These are phyloP conservation scores for Pseudogymnoascus sp. DNA, from an alignment of 2,329 filamentous ascomycete species.

Conservation along the genomic window DNA sequence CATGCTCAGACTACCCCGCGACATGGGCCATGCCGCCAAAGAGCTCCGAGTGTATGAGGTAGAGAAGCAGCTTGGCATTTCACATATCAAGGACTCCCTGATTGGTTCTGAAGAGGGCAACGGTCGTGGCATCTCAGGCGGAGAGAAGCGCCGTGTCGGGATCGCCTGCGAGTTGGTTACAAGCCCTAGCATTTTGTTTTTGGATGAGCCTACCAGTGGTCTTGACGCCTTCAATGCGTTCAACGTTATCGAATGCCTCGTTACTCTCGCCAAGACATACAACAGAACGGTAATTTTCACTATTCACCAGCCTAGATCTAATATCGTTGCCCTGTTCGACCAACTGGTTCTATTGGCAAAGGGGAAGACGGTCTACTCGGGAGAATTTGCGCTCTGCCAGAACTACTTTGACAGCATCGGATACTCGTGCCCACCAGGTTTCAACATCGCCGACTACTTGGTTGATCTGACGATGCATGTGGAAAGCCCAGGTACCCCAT, in stretches of 20 bases:
- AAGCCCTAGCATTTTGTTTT: conserved; percentile 90
- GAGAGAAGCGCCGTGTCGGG: conserved; percentile 90
- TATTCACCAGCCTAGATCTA: conserved; percentile 95
- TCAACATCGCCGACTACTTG: conserved; percentile 97
- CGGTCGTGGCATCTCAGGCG: conserved; percentile 90
- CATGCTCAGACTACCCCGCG: conserved; percentile 78
- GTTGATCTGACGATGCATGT: conserved; percentile 98
- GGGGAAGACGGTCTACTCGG: conserved; percentile 87
- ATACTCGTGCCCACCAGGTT: conserved; percentile 88
- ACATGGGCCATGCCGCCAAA: conserved; percentile 84
- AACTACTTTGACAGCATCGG: conserved; percentile 87
- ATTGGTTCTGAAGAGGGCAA: conserved; percentile 95
- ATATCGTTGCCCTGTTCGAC: conserved; percentile 96
- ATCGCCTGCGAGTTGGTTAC: conserved; percentile 98
- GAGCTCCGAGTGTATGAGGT: conserved; percentile 88
- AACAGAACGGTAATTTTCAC: conserved; percentile 97
- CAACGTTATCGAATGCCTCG: conserved; percentile 93
- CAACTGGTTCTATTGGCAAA: conserved; percentile 84
- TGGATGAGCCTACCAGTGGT: conserved; percentile 95
- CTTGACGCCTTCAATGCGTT: conserved; percentile 96
- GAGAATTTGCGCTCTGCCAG: conserved; percentile 81
- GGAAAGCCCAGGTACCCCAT: conserved; percentile 47
- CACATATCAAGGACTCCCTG: conserved; percentile 86
- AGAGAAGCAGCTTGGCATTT: conserved; percentile 90
- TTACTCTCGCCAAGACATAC: conserved; percentile 90